Percentiles rank a stretch among this genome's conserved stretches.
phyloP scores from a whole-genome alignment of 805 yeast genomes.

The Candida ficus region DNA sequence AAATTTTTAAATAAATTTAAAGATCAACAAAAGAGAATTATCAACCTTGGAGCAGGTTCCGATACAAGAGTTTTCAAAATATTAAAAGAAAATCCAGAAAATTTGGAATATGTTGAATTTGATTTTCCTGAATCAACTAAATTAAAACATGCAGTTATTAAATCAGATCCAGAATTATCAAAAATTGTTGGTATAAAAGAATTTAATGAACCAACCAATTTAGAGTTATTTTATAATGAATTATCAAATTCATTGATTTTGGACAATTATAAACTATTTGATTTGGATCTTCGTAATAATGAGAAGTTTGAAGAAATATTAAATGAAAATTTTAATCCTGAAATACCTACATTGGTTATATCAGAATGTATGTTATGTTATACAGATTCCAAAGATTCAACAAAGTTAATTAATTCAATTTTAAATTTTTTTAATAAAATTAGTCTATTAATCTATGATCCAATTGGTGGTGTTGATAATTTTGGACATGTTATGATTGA shows the following conservation, averaged over 20 bases:
- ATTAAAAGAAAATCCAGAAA: constrained; percentile 22
- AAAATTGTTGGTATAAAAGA: constrained; percentile 9
- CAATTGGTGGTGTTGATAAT: constrained; percentile 47
- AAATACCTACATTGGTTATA: constrained; percentile 42
- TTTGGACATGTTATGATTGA: constrained; percentile 53
- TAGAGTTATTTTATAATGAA: constrained; percentile 9
- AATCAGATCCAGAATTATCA: constrained; percentile 10
- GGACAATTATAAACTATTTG: constrained; percentile 24
- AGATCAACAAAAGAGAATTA: constrained; percentile 38
- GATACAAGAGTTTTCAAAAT: constrained; percentile 49
- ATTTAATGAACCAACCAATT: neutral
- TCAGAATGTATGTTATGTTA: constrained; percentile 60
- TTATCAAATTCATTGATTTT: constrained; percentile 25
- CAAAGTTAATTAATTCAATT: constrained; percentile 32
- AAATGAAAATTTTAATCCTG: constrained; percentile 10
- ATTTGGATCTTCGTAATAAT: constrained; percentile 31
- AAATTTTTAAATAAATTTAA: constrained; percentile 33
- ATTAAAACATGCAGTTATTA: constrained; percentile 32
- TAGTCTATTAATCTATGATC: constrained; percentile 46
- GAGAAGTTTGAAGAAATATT: constrained; percentile 25
- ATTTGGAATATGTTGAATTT: constrained; percentile 40
- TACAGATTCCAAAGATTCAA: constrained; percentile 37
- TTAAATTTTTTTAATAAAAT: constrained; percentile 17
- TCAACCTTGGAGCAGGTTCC: constrained; percentile 66
- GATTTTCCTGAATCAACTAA: constrained; percentile 45